Base-by-base conservation (phyloP, 257 asterid genomes). In the Buddleja alternifolia region DNA sequence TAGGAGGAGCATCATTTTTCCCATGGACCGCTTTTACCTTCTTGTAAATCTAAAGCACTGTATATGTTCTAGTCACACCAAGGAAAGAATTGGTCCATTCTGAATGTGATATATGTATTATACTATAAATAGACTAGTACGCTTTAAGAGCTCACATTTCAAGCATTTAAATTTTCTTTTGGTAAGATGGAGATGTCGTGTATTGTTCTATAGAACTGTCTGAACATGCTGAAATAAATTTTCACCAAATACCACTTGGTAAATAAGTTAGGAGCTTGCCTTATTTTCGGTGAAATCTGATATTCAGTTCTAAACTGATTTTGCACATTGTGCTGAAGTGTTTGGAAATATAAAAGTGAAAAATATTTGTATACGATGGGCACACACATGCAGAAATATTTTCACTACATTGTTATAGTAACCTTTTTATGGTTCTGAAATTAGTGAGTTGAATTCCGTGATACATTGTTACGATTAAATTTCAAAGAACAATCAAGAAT, bases 1-100 rank as follows among this genome's bases (percentile, higher is more conserved):
- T n/a, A n/a, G n/a, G 14, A 14, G 54, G 68, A 44, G 16, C 52
- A 69, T 59, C 21, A 8, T n/a, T 52, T 71, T 39, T 48, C 39
- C 34, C 64, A 41, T 53, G 23, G 21, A 40, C 39, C 17, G 39
- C 37, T 52, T 62, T 36, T 8, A n/a, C n/a, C n/a, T n/a, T n/a
- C n/a, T n/a, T n/a, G n/a, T n/a, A n/a, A n/a, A n/a, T 48, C 23
- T 37, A n/a, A 37, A 9, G 53, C 29, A 16, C 44, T 51, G 55
- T 15, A 70, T 46, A 10, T 46, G 29, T 34, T 61, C 14, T 1
- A 37, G 56, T 60, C 54, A 23, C 10, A 10, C 10, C 17, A 11
- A 51, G 56, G 19, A 63, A 71, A 42, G 66, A 16, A 11, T 10
- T 25, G 4, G 47, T 46, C 51, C 40, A 29, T 19, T 44, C 25